Conservation (phyloP, 73 alveolate genomes). For the Effrenium voratum region DNA sequence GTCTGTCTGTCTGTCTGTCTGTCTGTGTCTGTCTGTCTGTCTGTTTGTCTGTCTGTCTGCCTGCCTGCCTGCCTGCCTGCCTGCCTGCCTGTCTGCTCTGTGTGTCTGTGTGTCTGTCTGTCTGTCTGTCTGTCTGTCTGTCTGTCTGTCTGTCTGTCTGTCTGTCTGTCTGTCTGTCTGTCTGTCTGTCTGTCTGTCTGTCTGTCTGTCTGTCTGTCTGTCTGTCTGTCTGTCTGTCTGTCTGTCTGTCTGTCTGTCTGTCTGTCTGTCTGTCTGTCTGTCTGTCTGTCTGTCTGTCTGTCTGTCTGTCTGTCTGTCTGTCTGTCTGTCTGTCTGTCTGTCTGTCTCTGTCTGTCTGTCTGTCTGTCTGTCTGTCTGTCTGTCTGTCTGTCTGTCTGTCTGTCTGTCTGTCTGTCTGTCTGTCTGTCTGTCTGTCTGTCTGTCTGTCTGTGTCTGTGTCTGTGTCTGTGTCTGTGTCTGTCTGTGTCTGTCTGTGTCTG, state of each 20-base stretch:
- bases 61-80: too few relatives aligned
- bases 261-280: slow-evolving; percentile 29
- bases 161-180: too few relatives aligned
- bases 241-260: slow-evolving; percentile 34
- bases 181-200: too few relatives aligned
- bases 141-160: too few relatives aligned
- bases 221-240: slow-evolving; percentile 18
- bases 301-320: slow-evolving; percentile 44
- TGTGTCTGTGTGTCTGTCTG: too few relatives aligned
- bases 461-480: neutral
- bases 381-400: slow-evolving; percentile 44
- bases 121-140: too few relatives aligned
- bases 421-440: slow-evolving; percentile 39
- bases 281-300: slow-evolving; percentile 19
- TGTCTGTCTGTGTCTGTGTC: neutral
- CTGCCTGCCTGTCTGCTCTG: too few relatives aligned
- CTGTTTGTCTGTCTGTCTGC: too few relatives aligned
- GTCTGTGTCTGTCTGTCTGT: too few relatives aligned
- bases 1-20: too few relatives aligned
- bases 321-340: slow-evolving; percentile 39
- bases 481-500: slow-evolving; percentile 2
- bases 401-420: slow-evolving; percentile 39
- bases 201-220: slow-evolving; percentile 17
- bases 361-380: slow-evolving; percentile 39
- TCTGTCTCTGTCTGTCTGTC: slow-evolving; percentile 34